These are phyloP conservation scores for Trichoderma atroviride DNA, from an alignment of 2,329 filamentous ascomycete genomes.

Conservation along the genomic window DNA sequence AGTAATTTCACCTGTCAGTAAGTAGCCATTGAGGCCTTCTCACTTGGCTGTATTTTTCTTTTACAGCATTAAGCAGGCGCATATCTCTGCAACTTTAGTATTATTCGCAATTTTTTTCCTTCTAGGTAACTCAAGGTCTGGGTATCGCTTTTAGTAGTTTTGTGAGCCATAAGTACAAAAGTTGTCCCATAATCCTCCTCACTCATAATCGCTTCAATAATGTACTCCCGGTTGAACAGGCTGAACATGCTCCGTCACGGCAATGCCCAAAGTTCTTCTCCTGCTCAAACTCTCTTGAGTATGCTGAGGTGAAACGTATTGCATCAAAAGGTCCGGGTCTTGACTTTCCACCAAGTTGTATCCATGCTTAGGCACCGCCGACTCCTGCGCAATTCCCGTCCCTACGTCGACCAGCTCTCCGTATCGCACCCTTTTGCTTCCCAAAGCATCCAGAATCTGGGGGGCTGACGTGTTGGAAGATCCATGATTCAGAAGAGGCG, in stretches of 20 bases:
- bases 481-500: slow-evolving; percentile 4
- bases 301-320: neutral
- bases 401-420: slow-evolving; percentile 9
- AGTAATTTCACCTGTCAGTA: too few relatives aligned
- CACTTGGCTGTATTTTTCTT: too few relatives aligned
- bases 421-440: slow-evolving; percentile 1
- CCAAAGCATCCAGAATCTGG: slow-evolving; percentile 2
- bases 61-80: neutral
- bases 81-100: neutral
- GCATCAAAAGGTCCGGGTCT: neutral
- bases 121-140: neutral
- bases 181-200: neutral
- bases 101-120: neutral
- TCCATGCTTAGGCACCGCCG: neutral
- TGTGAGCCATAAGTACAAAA: neutral
- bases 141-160: neutral
- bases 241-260: neutral
- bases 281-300: neutral
- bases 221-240: neutral
- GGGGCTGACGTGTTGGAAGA: slow-evolving; percentile 16
- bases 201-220: neutral
- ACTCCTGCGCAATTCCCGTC: neutral
- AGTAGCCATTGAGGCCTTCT: too few relatives aligned
- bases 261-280: slow-evolving; percentile 9
- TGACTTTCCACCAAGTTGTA: neutral